Percentiles rank a stretch among this genome's conserved stretches.
Evolutionary conservation across 345 rosid species (phyloP).

Genomic region (Eucalyptus paniculata): DNA sequence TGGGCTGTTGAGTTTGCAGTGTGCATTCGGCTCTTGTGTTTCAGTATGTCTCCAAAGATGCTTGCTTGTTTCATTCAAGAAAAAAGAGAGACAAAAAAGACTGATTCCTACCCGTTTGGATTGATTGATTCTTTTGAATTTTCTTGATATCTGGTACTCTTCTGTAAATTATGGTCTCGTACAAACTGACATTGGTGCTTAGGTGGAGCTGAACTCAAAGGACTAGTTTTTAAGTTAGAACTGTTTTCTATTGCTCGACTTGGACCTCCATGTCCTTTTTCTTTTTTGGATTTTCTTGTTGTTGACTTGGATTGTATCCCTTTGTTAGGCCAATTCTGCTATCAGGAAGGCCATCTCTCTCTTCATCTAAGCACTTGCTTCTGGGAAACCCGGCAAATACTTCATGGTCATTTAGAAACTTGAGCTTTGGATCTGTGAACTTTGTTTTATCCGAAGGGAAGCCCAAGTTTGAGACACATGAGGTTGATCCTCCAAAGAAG

Average conservation of each 20-base stretch:
- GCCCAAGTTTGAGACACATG: slow-evolving; percentile 71
- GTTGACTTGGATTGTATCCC: not conserved
- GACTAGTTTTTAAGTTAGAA: not conserved
- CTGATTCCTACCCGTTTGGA: not conserved
- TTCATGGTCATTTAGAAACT: slow-evolving; percentile 25
- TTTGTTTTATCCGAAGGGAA: slow-evolving; percentile 83
- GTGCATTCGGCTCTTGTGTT: not conserved
- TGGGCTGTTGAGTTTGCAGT: not conserved
- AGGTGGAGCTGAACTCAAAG: not conserved
- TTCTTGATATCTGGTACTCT: not conserved
- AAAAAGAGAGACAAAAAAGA: not conserved
- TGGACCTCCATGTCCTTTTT: not conserved
- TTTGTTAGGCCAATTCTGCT: slow-evolving; percentile 1
- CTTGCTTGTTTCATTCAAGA: not conserved
- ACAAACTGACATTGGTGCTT: not conserved
- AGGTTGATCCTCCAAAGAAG: slow-evolving; percentile 76
- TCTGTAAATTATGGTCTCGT: not conserved
- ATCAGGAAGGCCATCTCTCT: not conserved
- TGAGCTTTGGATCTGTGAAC: slow-evolving; percentile 55
- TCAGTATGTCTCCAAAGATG: not conserved
- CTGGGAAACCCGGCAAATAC: not conserved
- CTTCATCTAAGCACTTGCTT: not conserved
- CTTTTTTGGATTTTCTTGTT: not conserved
- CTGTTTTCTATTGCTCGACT: not conserved
- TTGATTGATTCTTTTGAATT: not conserved